Evolutionary conservation across 495 filamentous ascomycete genomes (phyloP).

Genomic region (Xylaria curta): DNA sequence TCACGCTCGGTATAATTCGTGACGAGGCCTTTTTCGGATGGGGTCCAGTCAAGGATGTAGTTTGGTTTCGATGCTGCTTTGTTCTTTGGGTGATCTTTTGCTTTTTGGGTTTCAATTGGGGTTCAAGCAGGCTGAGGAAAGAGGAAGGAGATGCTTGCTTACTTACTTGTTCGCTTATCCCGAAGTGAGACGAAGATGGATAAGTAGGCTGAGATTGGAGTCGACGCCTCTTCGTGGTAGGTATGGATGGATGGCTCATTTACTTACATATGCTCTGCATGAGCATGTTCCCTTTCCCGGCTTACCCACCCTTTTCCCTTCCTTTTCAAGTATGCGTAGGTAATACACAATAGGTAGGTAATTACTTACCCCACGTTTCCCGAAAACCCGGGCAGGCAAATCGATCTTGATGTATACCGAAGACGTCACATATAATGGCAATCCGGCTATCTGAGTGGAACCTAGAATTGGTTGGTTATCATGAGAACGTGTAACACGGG

Average conservation of each 20-base stretch:
- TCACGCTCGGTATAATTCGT: background rate
- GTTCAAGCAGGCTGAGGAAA: background rate
- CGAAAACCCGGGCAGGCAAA: background rate
- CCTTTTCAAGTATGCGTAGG: background rate
- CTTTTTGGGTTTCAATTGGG: background rate
- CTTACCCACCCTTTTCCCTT: background rate
- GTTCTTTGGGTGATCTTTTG: background rate
- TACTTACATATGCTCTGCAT: background rate
- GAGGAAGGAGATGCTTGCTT: background rate
- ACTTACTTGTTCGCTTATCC: background rate
- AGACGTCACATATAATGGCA: background rate
- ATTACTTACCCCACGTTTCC: slow-evolving; percentile 14
- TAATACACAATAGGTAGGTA: background rate
- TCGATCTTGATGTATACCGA: background rate
- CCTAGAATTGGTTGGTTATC: background rate
- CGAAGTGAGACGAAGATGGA: background rate
- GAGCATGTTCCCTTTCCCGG: background rate
- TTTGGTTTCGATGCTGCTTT: background rate
- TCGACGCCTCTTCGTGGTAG: background rate
- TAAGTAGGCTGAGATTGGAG: slow-evolving; percentile 15
- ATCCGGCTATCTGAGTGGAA: background rate
- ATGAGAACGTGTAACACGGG: background rate
- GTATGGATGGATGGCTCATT: background rate
- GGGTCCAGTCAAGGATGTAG: background rate
- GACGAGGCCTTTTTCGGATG: background rate